Percentiles rank a stretch among this genome's conserved stretches.
These are phyloP conservation scores for Raddia distichophylla DNA, from an alignment of 176 grass and related monocot species.

Conservation along the genomic window DNA sequence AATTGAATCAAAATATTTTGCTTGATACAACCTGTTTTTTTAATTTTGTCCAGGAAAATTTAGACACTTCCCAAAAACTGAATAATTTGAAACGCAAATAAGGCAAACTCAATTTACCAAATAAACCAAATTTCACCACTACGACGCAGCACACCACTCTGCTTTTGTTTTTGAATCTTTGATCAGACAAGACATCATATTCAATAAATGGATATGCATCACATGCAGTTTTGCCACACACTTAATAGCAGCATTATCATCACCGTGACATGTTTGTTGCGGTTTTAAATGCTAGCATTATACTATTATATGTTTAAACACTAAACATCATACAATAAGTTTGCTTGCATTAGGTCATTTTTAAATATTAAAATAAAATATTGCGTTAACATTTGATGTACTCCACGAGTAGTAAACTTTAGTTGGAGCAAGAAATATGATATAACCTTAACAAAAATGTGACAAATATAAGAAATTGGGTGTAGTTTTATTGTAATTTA, in stretches of 20 bases:
- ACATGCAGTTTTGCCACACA: not conserved
- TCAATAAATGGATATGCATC: constrained; percentile 14
- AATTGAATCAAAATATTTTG: no score
- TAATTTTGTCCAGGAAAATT: no score
- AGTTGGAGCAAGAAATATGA: no score
- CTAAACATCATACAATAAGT: not conserved
- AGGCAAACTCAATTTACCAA: no score
- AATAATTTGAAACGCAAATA: no score
- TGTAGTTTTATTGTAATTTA: not conserved
- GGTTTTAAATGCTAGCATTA: not conserved
- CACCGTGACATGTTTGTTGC: constrained; percentile 9
- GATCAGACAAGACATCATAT: constrained; percentile 8
- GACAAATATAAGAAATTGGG: not conserved
- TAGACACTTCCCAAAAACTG: no score
- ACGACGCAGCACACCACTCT: not conserved
- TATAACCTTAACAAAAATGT: not conserved
- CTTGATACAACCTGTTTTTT: no score
- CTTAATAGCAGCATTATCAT: constrained; percentile 8
- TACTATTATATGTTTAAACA: not conserved
- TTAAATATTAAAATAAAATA: constrained; percentile 1
- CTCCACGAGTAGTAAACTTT: not conserved
- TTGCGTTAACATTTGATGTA: not conserved
- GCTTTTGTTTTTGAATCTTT: constrained; percentile 22
- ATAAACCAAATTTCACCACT: no score
- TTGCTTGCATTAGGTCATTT: constrained; percentile 3